A percentile compares a stretch with the other conserved stretches of the same genome.
Conservation (phyloP, 2,329 filamentous ascomycete genomes). For the Pseudogymnoascus sp. region DNA sequence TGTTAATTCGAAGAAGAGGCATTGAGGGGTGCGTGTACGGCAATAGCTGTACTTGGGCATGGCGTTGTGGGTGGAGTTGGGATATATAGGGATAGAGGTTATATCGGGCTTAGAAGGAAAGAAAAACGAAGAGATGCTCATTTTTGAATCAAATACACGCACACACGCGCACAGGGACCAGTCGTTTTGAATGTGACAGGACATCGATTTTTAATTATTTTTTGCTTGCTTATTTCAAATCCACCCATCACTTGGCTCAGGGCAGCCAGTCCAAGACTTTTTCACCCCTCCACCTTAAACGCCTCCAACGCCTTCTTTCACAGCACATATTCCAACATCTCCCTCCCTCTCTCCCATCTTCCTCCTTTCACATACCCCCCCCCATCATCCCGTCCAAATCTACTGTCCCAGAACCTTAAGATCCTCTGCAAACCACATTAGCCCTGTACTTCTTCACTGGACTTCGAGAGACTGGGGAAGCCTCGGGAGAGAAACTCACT, state of each 20-base stretch:
- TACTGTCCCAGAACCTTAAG: slow-evolving; percentile 38
- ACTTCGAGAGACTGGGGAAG: not conserved
- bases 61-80: slow-evolving; percentile 8
- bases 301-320: not conserved
- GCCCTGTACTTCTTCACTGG: not conserved
- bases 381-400: not conserved
- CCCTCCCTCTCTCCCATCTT: not conserved
- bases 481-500: slow-evolving; percentile 33
- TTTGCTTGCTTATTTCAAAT: slow-evolving; percentile 10
- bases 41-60: not conserved
- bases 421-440: slow-evolving; percentile 30
- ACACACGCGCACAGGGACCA: too few relatives aligned
- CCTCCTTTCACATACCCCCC: not conserved
- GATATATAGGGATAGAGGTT: slow-evolving; percentile 13
- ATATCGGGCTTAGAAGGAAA: slow-evolving; percentile 14
- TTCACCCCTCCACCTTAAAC: slow-evolving; percentile 11
- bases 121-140: slow-evolving; percentile 6
- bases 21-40: slow-evolving; percentile 27
- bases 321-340: not conserved
- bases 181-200: not conserved
- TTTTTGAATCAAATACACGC: not conserved
- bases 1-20: slow-evolving; percentile 70
- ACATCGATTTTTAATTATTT: slow-evolving; percentile 15
- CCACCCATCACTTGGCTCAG: slow-evolving; percentile 13
- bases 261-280: slow-evolving; percentile 19